Percentiles rank a stretch among this genome's conserved stretches.
Evolutionary conservation across 805 yeast genomes (phyloP).

Genomic region (Scheffersomyces coipomensis): DNA sequence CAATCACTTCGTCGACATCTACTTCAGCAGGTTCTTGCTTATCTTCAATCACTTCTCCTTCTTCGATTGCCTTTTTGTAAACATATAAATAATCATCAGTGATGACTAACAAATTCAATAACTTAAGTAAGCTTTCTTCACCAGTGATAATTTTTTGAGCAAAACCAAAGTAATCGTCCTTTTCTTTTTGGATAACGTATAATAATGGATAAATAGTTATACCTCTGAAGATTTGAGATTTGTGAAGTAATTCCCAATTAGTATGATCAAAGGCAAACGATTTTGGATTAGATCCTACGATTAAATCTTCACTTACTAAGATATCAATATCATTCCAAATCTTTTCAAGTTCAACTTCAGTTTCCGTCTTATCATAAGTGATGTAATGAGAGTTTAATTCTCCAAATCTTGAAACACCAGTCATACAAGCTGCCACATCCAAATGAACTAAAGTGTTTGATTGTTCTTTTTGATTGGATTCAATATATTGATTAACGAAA

Average conservation of each 20-base stretch:
- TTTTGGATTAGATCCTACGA: constrained; percentile 1
- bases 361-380: constrained; percentile 79
- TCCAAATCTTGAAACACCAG: constrained; percentile 78
- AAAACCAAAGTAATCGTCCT: constrained; percentile 4
- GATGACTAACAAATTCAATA: constrained; percentile 18
- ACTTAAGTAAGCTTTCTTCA: constrained; percentile 3
- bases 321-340: constrained; percentile 29
- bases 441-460: constrained; percentile 53
- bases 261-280: too few relatives aligned
- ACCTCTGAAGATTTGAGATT: constrained; percentile 18
- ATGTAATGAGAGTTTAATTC: constrained; percentile 43
- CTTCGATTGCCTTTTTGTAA: constrained; percentile 20
- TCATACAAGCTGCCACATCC: constrained; percentile 82
- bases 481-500: constrained; percentile 46
- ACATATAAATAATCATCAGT: constrained; percentile 24
- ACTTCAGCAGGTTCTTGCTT: constrained; percentile 8
- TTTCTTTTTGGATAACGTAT: constrained; percentile 6
- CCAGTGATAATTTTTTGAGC: constrained; percentile 5
- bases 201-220: constrained; percentile 16
- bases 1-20: constrained; percentile 14
- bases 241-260: constrained; percentile 21
- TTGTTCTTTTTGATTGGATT: constrained; percentile 12
- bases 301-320: constrained; percentile 25
- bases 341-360: constrained; percentile 26
- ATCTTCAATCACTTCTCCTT: constrained; percentile 1